phyloP scores from a whole-genome alignment of 371 early-diverging fungal genomes.

The Dinochytrium kinnereticum region DNA sequence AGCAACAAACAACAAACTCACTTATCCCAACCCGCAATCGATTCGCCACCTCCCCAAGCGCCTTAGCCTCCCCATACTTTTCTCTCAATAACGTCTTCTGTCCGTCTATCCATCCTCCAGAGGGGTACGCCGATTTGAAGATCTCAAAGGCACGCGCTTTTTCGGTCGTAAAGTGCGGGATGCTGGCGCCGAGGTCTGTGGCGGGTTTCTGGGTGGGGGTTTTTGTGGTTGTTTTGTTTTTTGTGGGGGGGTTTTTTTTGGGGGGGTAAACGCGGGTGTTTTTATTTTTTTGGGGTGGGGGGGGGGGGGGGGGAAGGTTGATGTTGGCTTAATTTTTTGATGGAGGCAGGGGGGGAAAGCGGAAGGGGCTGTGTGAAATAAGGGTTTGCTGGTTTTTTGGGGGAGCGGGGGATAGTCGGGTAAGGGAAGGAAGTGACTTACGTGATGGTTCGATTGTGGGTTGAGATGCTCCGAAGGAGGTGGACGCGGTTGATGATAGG shows the following conservation, averaged over 20 bases:
- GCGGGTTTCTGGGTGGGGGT: background rate
- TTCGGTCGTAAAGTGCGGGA: slow-evolving; percentile 48
- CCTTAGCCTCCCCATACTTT: slow-evolving; percentile 58
- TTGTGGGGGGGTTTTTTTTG: background rate
- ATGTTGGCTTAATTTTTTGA: no score
- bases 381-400: no score
- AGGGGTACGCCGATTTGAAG: slow-evolving; percentile 54
- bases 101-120: slow-evolving; percentile 54
- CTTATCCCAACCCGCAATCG: slow-evolving; percentile 49
- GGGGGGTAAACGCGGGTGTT: no score
- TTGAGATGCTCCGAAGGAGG: no score
- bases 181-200: slow-evolving; percentile 23
- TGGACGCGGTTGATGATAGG: no score
- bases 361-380: no score
- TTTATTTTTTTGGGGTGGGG: no score
- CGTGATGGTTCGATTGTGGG: no score
- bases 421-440: no score
- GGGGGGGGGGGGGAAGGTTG: no score
- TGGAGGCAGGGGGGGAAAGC: no score
- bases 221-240: background rate
- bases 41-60: slow-evolving; percentile 53
- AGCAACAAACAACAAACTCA: slow-evolving; percentile 29
- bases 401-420: no score
- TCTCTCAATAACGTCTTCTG: slow-evolving; percentile 56
- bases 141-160: slow-evolving; percentile 58